Conservation (phyloP, 2,329 filamentous ascomycete species). For the Neurospora crassa region DNA sequence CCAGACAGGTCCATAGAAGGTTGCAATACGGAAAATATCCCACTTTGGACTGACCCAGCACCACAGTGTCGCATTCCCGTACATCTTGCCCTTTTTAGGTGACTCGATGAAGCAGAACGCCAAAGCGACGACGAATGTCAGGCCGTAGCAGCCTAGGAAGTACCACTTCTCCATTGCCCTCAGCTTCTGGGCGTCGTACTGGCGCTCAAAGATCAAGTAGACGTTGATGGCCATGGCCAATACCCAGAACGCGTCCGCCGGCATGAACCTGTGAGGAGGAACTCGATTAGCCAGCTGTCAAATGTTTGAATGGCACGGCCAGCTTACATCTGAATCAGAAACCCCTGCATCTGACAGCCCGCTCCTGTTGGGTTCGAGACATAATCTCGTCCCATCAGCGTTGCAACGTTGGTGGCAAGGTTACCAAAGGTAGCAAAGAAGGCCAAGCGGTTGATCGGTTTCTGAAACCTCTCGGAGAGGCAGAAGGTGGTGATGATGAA, state of each 20-base stretch:
- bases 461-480: slow-evolving; percentile 61
- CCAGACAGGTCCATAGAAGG: slow-evolving; percentile 69
- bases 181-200: slow-evolving; percentile 56
- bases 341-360: slow-evolving; percentile 63
- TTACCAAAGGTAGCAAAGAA: slow-evolving; percentile 82
- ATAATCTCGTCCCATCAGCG: slow-evolving; percentile 59
- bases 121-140: slow-evolving; percentile 61
- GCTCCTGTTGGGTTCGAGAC: slow-evolving; percentile 37
- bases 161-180: slow-evolving; percentile 64
- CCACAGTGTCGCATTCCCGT: slow-evolving; percentile 70
- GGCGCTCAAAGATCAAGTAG: slow-evolving; percentile 69
- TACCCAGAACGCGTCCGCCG: slow-evolving; percentile 67
- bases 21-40: slow-evolving; percentile 62
- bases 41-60: slow-evolving; percentile 64
- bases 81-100: slow-evolving; percentile 46
- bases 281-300: slow-evolving; percentile 5
- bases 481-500: slow-evolving; percentile 66
- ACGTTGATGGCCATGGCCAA: slow-evolving; percentile 79
- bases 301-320: slow-evolving; percentile 1
- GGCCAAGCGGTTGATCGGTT: slow-evolving; percentile 77
- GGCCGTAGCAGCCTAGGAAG: slow-evolving; percentile 58
- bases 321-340: slow-evolving; percentile 72
- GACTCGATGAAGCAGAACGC: slow-evolving; percentile 55
- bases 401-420: slow-evolving; percentile 66
- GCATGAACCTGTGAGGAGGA: slow-evolving; percentile 57